phyloP scores from a whole-genome alignment of 208 protist genomes.

The Trypanosoma theileri region DNA sequence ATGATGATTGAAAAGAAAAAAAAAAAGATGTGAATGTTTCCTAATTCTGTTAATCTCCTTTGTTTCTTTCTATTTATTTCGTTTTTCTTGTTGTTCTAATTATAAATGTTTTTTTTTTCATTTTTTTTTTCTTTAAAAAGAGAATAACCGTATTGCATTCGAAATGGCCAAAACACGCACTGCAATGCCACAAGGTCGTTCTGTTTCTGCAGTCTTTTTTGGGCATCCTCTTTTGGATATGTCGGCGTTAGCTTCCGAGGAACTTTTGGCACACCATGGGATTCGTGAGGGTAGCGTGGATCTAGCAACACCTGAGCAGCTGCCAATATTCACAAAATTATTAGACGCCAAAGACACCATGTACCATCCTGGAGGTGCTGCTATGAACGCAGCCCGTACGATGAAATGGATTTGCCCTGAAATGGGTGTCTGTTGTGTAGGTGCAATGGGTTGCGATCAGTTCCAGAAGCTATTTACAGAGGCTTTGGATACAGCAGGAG shows the following conservation, averaged over 20 bases:
- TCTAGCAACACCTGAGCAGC: slow-evolving; percentile 91
- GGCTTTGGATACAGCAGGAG: slow-evolving; percentile 64
- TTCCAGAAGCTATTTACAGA: slow-evolving; percentile 77
- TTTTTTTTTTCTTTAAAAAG: too few relatives aligned
- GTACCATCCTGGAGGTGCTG: slow-evolving; percentile 96
- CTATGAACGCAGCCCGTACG: slow-evolving; percentile 95
- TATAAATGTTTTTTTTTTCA: too few relatives aligned
- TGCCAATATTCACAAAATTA: slow-evolving; percentile 86
- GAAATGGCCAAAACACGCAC: neutral
- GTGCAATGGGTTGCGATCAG: slow-evolving; percentile 93
- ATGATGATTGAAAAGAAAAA: too few relatives aligned
- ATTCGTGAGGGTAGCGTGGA: slow-evolving; percentile 84
- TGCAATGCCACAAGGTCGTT: neutral
- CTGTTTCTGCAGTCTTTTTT: slow-evolving; percentile 51
- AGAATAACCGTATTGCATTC: neutral
- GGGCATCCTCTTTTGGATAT: slow-evolving; percentile 97
- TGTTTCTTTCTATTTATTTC: too few relatives aligned
- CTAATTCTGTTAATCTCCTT: too few relatives aligned
- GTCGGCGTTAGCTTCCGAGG: slow-evolving; percentile 83
- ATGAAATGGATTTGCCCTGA: slow-evolving; percentile 73
- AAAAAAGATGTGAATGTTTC: too few relatives aligned
- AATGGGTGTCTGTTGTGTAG: slow-evolving; percentile 61
- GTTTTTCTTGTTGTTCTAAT: too few relatives aligned
- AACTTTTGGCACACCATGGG: slow-evolving; percentile 83
- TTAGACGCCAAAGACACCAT: slow-evolving; percentile 60